Conservation (phyloP, 1,284 basidiomycete genomes). For the Puccinia sorghi region DNA sequence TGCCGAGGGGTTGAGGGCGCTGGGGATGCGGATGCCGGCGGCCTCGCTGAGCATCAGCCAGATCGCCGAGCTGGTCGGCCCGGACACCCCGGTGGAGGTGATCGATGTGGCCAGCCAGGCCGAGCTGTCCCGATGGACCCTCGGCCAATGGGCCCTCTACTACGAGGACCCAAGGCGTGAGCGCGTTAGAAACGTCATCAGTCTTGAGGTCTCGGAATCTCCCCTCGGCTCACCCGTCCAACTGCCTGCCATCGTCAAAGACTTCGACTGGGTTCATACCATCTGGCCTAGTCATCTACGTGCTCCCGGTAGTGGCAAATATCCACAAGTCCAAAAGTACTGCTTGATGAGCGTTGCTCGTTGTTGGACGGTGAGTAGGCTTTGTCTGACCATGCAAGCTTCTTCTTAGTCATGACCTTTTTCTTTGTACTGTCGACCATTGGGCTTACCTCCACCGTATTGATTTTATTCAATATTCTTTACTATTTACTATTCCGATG, state of each 20-base stretch:
- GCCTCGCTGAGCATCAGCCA: conserved; percentile 17
- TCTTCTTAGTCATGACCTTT: background rate
- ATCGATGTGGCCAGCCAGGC: conserved; percentile 59
- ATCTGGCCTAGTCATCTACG: conserved; percentile 71
- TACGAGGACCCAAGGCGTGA: conserved; percentile 69
- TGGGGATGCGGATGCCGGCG: conserved; percentile 33
- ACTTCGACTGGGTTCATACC: conserved; percentile 94
- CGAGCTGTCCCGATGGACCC: conserved; percentile 67
- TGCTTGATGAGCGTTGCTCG: conserved; percentile 84
- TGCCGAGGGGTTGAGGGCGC: background rate
- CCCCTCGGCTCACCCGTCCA: conserved; percentile 72
- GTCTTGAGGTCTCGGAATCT: conserved; percentile 78
- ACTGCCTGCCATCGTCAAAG: conserved; percentile 68
- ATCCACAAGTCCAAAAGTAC: conserved; percentile 94
- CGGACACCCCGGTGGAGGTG: conserved; percentile 40
- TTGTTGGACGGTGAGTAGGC: conserved; percentile 79
- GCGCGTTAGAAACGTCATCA: conserved; percentile 87
- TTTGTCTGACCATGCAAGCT: conserved; percentile 54
- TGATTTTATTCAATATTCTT: conserved; percentile 11
- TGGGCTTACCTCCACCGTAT: background rate
- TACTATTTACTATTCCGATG: background rate
- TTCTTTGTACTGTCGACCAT: background rate
- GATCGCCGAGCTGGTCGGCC: conserved; percentile 36
- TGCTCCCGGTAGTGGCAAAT: conserved; percentile 59
- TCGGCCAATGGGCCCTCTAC: conserved; percentile 88